Conservation (phyloP, 1,139 yeast genomes). For the Candida sp. region DNA sequence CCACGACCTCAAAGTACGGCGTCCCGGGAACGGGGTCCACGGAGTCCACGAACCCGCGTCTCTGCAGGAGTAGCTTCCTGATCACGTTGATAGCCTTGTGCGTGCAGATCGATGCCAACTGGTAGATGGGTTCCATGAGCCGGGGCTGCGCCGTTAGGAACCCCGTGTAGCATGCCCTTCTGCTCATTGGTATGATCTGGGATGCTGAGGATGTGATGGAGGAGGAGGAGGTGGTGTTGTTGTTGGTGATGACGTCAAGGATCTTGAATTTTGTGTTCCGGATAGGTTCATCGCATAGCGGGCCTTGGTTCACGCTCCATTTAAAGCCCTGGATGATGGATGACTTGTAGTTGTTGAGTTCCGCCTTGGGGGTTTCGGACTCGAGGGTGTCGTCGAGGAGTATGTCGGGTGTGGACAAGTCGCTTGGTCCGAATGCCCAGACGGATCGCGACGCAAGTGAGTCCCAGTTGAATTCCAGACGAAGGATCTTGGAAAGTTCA, state of each 20-base stretch:
- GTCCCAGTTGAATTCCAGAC: slow-evolving; percentile 77
- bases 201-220: slow-evolving; percentile 53
- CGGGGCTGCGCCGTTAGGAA: slow-evolving; percentile 79
- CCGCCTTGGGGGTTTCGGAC: slow-evolving; percentile 61
- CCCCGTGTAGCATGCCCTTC: slow-evolving; percentile 88
- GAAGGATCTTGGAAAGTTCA: slow-evolving; percentile 54
- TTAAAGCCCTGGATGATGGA: slow-evolving; percentile 76
- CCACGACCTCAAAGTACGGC: slow-evolving; percentile 63
- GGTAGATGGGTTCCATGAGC: slow-evolving; percentile 82
- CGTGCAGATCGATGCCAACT: slow-evolving; percentile 61
- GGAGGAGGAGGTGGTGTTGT: no score
- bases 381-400: slow-evolving; percentile 81
- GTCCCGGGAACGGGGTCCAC: slow-evolving; percentile 76
- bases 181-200: slow-evolving; percentile 83
- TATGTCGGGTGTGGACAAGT: slow-evolving; percentile 56
- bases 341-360: slow-evolving; percentile 52
- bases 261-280: slow-evolving; percentile 74
- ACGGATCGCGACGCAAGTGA: slow-evolving; percentile 80
- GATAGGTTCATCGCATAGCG: slow-evolving; percentile 85
- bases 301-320: slow-evolving; percentile 90
- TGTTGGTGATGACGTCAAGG: slow-evolving; percentile 59
- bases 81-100: slow-evolving; percentile 47
- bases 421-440: slow-evolving; percentile 80
- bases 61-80: slow-evolving; percentile 53
- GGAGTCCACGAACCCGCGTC: slow-evolving; percentile 58